A percentile compares a stretch with the other conserved stretches of the same genome.
Evolutionary conservation across 352 stramenopile species (phyloP).

Genomic region (Peronospora belbahrii): DNA sequence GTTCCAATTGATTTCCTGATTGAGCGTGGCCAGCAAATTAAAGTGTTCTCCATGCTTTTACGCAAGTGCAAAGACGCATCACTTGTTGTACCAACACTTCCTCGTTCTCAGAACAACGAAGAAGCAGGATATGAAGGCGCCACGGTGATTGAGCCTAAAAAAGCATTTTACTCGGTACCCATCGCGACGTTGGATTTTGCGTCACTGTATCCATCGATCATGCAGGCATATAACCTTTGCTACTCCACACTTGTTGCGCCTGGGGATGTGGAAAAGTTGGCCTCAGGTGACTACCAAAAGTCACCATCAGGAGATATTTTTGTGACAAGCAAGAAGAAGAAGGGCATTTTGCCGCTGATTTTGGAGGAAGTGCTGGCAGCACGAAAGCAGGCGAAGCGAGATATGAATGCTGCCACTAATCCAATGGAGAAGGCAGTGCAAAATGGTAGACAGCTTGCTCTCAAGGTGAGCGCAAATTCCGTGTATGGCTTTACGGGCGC

Average conservation of each 20-base stretch:
- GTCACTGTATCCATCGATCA: conserved; percentile 99
- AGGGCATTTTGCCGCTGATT: conserved; percentile 98
- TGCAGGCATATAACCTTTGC: conserved; percentile 99
- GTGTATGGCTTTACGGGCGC: conserved; percentile 99
- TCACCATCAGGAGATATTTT: conserved; percentile 96
- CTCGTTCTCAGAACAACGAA: conserved; percentile 77
- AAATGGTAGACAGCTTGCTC: conserved; percentile 94
- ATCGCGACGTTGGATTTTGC: conserved; percentile 99
- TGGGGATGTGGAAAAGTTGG: conserved; percentile 51
- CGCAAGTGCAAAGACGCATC: conserved; percentile 92
- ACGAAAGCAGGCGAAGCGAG: conserved; percentile 97
- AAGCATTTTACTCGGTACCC: conserved; percentile 97
- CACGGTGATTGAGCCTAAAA: conserved; percentile 99
- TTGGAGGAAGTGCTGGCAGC: conserved; percentile 95
- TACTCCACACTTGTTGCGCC: conserved; percentile 97
- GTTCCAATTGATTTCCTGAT: conserved; percentile 98
- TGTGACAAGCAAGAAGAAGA: conserved; percentile 91
- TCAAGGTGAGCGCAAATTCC: conserved; percentile 98
- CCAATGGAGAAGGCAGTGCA: conserved; percentile 99
- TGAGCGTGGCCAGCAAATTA: conserved; percentile 97
- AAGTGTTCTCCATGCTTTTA: conserved; percentile 98
- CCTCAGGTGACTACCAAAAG: conserved; percentile 81
- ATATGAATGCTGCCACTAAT: conserved; percentile 98
- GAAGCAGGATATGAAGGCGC: conserved; percentile 95
- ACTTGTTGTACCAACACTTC: conserved; percentile 94